Percentiles rank a stretch among this genome's conserved stretches.
Evolutionary conservation across 805 yeast species (phyloP).

Genomic region (Nakazawaea sp.): DNA sequence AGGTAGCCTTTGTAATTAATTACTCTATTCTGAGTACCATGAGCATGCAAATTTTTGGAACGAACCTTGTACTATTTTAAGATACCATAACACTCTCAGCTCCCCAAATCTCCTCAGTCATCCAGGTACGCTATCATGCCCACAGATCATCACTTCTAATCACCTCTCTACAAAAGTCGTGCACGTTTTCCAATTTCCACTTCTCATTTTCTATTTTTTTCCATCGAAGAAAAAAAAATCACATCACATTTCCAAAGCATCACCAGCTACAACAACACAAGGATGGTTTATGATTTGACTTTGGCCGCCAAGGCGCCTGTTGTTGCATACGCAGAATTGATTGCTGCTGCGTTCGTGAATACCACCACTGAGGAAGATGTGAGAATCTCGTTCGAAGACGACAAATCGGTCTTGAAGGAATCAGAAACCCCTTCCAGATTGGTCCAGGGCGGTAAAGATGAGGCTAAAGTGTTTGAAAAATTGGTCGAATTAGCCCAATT

Average conservation of each 20-base stretch:
- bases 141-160: too few relatives aligned
- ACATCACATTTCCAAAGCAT: neutral
- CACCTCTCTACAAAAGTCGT: too few relatives aligned
- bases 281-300: slow-evolving; percentile 34
- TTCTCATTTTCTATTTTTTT: neutral
- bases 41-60: too few relatives aligned
- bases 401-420: slow-evolving; percentile 47
- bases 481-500: slow-evolving; percentile 24
- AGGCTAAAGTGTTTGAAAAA: slow-evolving; percentile 42
- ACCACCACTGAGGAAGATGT: slow-evolving; percentile 42
- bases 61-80: too few relatives aligned
- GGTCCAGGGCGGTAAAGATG: slow-evolving; percentile 30
- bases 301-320: slow-evolving; percentile 84
- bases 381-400: slow-evolving; percentile 64
- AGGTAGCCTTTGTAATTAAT: too few relatives aligned
- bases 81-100: too few relatives aligned
- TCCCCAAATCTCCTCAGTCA: too few relatives aligned
- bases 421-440: slow-evolving; percentile 34
- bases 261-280: neutral
- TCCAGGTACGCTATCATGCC: too few relatives aligned
- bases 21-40: too few relatives aligned
- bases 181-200: too few relatives aligned
- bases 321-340: slow-evolving; percentile 71
- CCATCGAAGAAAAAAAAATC: neutral
- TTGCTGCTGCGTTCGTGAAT: slow-evolving; percentile 74